Evolutionary conservation across 805 yeast genomes (phyloP), one percentile per base, ranked within the genome.

Genomic region (Starmerella vaccinii): DNA sequence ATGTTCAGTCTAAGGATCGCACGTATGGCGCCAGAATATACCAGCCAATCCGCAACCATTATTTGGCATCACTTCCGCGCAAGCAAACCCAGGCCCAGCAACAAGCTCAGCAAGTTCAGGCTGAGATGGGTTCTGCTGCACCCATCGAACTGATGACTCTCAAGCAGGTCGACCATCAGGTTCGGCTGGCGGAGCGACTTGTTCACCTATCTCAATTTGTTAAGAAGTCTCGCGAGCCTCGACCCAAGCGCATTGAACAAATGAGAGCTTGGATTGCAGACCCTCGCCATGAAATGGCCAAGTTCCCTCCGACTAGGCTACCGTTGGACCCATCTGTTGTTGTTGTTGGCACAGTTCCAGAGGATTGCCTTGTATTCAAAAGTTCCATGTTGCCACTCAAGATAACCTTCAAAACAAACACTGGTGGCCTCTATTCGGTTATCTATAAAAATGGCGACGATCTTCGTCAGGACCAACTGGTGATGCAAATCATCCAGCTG

Each of bases 381-480:
- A 82, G 95, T 54, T 84, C 95, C 23, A 71, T 92, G 61, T 80
- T 90, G 7, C 99, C 99, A 0, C 70, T 92, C 49, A 87, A 88
- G 62, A 75, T 92, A 41, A 76, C 87, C 0, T 81, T 92, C 63
- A 80, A 76, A 58, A 81, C 92, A 4, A 60, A 1, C 2, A 67
- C 67, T 9, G 76, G 75, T 2, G 67, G 64, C 0, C 70, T 68
- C 48, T 92, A 87, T 64, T 80, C 94, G 5, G 69, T 92, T 33
- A 90, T 92, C 83, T 90, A 87, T 68, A 92, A 92, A 65, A 84
- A 84, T 46, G 99, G 99, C 13, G 99, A 84, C 65, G 98, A 92
- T 64, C 71, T 92, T 46, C 73, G 97, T 53, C 99, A 92, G 65
- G 99, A 92, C 70, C 99, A 92, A 65, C 74, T 92, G 56, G 95